Conservation (phyloP, 2,329 filamentous ascomycete genomes). For the Diaporthe humulicola region DNA sequence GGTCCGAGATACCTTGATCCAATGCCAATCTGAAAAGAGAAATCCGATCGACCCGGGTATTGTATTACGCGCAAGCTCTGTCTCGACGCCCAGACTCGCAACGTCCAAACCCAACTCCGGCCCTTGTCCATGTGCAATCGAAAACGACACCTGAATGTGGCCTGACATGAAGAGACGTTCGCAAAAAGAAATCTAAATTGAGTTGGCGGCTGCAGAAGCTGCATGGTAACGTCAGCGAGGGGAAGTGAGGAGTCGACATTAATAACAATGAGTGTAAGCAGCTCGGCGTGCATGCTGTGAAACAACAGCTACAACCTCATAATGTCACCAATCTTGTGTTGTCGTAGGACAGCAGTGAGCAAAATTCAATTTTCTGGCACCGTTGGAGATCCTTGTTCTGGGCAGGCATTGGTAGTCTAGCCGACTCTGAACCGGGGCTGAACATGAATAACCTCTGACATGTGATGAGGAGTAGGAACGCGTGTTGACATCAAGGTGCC, state of each 20-base stretch:
- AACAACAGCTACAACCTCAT: neutral
- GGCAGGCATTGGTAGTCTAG: neutral
- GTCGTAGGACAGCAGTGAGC: neutral
- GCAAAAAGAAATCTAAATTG: neutral
- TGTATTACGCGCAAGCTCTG: neutral
- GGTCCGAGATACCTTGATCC: neutral
- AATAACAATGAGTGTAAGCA: neutral
- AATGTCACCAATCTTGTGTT: neutral
- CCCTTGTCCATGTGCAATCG: constrained; percentile 5
- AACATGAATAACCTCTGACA: neutral
- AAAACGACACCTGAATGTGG: neutral
- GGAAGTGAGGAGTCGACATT: constrained; percentile 14
- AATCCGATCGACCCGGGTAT: neutral
- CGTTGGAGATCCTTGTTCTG: neutral
- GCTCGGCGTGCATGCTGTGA: constrained; percentile 28
- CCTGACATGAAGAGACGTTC: neutral
- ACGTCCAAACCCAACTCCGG: constrained; percentile 1
- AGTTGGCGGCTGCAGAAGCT: neutral
- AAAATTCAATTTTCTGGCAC: neutral
- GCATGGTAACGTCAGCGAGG: constrained; percentile 13
- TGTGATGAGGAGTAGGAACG: constrained; percentile 4
- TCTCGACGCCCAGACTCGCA: constrained; percentile 2
- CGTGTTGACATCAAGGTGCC: neutral
- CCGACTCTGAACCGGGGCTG: neutral
- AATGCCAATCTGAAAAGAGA: neutral